Evolutionary conservation across 129 eudicot species (phyloP).

Genomic region (Pittosporum tobira): DNA sequence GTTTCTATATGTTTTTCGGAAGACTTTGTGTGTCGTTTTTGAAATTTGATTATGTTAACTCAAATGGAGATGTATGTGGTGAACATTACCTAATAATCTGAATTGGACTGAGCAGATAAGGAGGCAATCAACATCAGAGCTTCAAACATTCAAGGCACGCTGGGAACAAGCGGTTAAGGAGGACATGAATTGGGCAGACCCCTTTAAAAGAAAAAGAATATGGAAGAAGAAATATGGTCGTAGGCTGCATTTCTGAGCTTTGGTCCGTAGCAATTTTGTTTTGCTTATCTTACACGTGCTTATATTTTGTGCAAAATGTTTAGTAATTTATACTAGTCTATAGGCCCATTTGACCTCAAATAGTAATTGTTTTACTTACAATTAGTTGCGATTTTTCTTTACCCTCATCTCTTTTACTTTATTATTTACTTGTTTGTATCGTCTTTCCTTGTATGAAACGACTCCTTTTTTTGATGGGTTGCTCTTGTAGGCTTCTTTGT

Average conservation of each 20-base stretch:
- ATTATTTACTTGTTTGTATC: too few species aligned
- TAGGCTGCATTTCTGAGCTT: constrained; percentile 7
- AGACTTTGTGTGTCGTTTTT: too few species aligned
- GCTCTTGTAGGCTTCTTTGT: too few species aligned
- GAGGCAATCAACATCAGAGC: constrained; percentile 68
- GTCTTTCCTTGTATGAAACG: too few species aligned
- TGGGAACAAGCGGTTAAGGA: constrained; percentile 69
- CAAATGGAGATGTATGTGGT: too few species aligned
- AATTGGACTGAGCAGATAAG: constrained; percentile 40
- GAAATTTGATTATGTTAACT: too few species aligned
- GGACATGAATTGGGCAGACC: constrained; percentile 60
- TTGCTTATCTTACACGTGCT: not conserved
- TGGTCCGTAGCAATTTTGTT: constrained; percentile 16
- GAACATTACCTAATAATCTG: too few species aligned
- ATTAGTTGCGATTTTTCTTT: not conserved
- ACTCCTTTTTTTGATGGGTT: too few species aligned
- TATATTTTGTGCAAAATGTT: not conserved
- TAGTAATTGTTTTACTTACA: not conserved
- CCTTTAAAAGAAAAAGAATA: constrained; percentile 25
- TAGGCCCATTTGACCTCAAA: constrained; percentile 2
- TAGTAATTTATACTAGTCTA: not conserved
- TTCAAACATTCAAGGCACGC: constrained; percentile 46
- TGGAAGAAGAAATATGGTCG: not conserved
- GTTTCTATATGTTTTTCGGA: too few species aligned
- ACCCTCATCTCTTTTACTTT: too few species aligned